These are phyloP conservation scores for Boletellus ananas DNA, from an alignment of 768 basidiomycete species.

Conservation along the genomic window DNA sequence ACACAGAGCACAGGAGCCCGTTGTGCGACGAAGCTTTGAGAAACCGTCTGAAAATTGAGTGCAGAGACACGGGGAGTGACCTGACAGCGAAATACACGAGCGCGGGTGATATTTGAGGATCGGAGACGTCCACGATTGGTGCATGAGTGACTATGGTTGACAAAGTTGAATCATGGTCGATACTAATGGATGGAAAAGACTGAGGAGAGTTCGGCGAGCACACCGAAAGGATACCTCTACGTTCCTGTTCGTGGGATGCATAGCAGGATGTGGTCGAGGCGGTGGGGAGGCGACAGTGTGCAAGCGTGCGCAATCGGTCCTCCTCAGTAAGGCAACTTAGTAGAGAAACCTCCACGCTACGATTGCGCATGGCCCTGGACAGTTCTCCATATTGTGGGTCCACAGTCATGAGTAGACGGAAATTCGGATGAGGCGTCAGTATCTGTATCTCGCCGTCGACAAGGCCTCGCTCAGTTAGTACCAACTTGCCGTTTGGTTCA, in stretches of 20 bases:
- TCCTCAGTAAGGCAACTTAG: slow-evolving; percentile 36
- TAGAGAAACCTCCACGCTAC: slow-evolving; percentile 82
- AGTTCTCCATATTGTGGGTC: slow-evolving; percentile 91
- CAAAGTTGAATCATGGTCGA: slow-evolving; percentile 49
- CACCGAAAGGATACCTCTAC: slow-evolving; percentile 20
- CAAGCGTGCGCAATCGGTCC: slow-evolving; percentile 44
- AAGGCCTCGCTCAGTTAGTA: slow-evolving; percentile 87
- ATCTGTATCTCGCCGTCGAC: slow-evolving; percentile 72
- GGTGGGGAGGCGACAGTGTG: slow-evolving; percentile 49
- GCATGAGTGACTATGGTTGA: slow-evolving; percentile 41
- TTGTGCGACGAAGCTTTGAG: slow-evolving; percentile 11
- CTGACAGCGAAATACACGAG: slow-evolving; percentile 28
- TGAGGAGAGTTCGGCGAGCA: neutral
- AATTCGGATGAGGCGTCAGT: slow-evolving; percentile 79
- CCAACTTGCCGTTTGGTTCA: slow-evolving; percentile 76
- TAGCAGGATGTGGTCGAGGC: slow-evolving; percentile 6
- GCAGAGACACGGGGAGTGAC: slow-evolving; percentile 9
- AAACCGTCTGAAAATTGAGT: slow-evolving; percentile 23
- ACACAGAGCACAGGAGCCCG: slow-evolving; percentile 14
- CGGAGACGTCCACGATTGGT: slow-evolving; percentile 26
- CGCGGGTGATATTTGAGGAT: slow-evolving; percentile 14
- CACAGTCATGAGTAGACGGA: slow-evolving; percentile 91
- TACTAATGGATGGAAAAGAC: slow-evolving; percentile 34
- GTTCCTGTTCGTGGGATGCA: slow-evolving; percentile 20
- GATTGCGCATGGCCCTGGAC: slow-evolving; percentile 97